Evolutionary conservation across 2,329 filamentous ascomycete species (phyloP).

Genomic region (Cytospora chrysosperma): DNA sequence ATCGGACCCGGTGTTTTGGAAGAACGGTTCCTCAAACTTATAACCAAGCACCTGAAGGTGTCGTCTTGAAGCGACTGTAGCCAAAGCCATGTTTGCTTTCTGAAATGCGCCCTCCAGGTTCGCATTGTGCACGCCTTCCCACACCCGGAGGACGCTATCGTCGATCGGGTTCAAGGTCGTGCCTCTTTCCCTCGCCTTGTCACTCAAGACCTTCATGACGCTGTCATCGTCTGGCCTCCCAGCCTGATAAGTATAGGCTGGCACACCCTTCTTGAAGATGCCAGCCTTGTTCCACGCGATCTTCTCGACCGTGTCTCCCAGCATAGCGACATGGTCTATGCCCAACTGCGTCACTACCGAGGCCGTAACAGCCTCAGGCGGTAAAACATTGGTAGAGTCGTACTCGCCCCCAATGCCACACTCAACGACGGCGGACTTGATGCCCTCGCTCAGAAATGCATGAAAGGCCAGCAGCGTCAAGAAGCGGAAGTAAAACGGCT

Average conservation of each 20-base stretch:
- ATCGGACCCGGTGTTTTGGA: constrained; percentile 38
- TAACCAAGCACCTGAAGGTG: constrained; percentile 40
- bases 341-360: constrained; percentile 77
- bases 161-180: constrained; percentile 41
- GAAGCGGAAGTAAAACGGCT: constrained; percentile 91
- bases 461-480: constrained; percentile 87
- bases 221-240: constrained; percentile 40
- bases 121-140: constrained; percentile 38
- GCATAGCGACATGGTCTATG: constrained; percentile 79
- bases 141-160: constrained; percentile 33
- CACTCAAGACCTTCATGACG: constrained; percentile 31
- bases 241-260: constrained; percentile 55
- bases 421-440: constrained; percentile 80
- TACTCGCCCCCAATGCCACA: constrained; percentile 94
- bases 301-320: constrained; percentile 74
- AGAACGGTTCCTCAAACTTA: constrained; percentile 43
- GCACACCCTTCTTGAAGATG: constrained; percentile 69
- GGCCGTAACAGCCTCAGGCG: constrained; percentile 60
- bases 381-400: constrained; percentile 85
- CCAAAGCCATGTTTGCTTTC: constrained; percentile 58
- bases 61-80: constrained; percentile 38
- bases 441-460: constrained; percentile 72
- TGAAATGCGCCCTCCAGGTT: constrained; percentile 53
- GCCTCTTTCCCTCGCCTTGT: constrained; percentile 59
- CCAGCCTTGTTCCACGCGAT: constrained; percentile 93